Base-by-base conservation (phyloP, 2,329 filamentous ascomycete genomes). In the Lizonia empirigonia region DNA sequence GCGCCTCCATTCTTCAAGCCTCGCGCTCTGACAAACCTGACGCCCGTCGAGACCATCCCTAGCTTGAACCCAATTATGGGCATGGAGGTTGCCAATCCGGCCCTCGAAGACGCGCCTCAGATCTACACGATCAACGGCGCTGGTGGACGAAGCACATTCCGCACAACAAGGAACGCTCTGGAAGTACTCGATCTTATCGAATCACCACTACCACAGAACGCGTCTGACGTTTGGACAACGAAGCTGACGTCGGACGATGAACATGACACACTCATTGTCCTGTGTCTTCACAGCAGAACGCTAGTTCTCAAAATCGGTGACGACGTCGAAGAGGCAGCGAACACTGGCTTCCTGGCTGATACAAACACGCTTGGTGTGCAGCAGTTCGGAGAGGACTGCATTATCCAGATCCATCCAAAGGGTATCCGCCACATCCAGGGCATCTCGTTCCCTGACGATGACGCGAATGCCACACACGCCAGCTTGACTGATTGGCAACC, bases 121-220 rank as follows among this genome's bases (percentile, higher is more conserved):
- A 96, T 99, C 19, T 99, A 97, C 74, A 88, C 91, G 0, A 85
- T 96, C 32, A 95, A 90, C 68, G 94, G 95, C 8, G 89, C 89
- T 51, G 91, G 93, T 8, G 90, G 92, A 35, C 84, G 90, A 58
- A 97, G 93, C 72, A 88, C 88, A 6, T 97, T 99, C 77, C 85
- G 93, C 61, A 96, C 88, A 37, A 82, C 97, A 46, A 94, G 94
- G 69, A 92, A 99, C 71, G 94, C 93, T 5, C 76, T 99, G 24
- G 89, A 96, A 64, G 92, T 97, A 3, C 90, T 91, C 29, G 92
- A 97, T 70, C 94, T 97, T 51, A 91, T 97, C n/a, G 91, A 94
- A 52, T 96, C 92, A 0, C 90, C 94, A 67, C 78, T 97, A 29
- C 92, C 91, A 8, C 89, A 90, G 67, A 86, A 90, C n/a, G 91